Percentiles rank a stretch among this genome's conserved stretches.
Conservation (phyloP, 1,284 basidiomycete species). For the Paramarasmius palmivorus region DNA sequence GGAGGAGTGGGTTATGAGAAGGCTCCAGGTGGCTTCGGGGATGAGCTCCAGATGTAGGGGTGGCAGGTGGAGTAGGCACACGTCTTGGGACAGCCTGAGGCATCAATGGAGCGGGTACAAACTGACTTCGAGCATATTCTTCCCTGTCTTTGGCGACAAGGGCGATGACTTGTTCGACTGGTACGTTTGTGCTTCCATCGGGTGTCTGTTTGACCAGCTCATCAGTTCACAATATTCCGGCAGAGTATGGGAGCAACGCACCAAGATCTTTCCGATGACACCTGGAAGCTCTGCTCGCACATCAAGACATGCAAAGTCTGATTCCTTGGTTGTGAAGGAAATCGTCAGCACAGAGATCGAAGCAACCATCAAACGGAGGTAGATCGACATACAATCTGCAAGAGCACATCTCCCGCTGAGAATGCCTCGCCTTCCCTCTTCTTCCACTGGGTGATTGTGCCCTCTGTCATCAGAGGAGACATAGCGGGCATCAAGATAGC, state of each 20-base stretch:
- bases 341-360: background rate
- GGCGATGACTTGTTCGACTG: slow-evolving; percentile 40
- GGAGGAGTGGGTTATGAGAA: background rate
- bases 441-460: slow-evolving; percentile 41
- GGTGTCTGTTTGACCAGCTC: slow-evolving; percentile 27
- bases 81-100: background rate
- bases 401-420: slow-evolving; percentile 38
- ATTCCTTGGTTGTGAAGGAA: slow-evolving; percentile 35
- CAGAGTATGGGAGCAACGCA: slow-evolving; percentile 17
- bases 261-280: slow-evolving; percentile 40
- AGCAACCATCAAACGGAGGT: slow-evolving; percentile 1
- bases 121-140: slow-evolving; percentile 23
- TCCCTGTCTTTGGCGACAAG: slow-evolving; percentile 32
- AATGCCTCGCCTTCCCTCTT: slow-evolving; percentile 46
- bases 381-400: slow-evolving; percentile 40
- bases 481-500: slow-evolving; percentile 48
- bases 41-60: background rate
- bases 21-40: background rate
- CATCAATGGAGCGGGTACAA: background rate
- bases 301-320: slow-evolving; percentile 31
- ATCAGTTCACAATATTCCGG: background rate
- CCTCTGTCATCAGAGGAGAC: slow-evolving; percentile 46
- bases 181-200: slow-evolving; percentile 40
- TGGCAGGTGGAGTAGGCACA: background rate
- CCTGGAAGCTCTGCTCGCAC: slow-evolving; percentile 39